Base-by-base conservation (phyloP, 352 stramenopile species). In the Pythium sukuiense region DNA sequence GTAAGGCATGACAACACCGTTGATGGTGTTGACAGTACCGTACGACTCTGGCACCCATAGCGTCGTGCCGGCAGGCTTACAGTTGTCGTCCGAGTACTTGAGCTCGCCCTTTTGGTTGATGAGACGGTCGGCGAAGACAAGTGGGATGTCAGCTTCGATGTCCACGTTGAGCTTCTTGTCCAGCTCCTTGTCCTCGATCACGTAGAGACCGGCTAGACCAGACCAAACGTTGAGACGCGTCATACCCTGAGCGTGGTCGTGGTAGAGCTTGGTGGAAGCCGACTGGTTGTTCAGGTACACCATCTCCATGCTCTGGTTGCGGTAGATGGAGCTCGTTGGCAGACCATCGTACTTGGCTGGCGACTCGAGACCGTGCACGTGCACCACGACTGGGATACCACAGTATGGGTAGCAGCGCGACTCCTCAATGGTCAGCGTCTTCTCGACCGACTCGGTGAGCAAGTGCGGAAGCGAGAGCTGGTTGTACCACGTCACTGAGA, bases 241-340 rank as follows among this genome's bases (percentile, higher is more conserved):
- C 30, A 92, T 71, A 0, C 83, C 81, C 27, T 86, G 85, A 13
- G 81, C 79, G 62, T 92, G 83, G 68, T 91, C 81, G 62, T 91
- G 83, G 67, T 91, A 91, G 14, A 91, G 55, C 62, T 89, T 89
- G 46, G 83, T 89, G 7, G 79, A 73, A 3, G 77, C 73, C 46
- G 83, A 88, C 70, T 89, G 83, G 57, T 81, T 87, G 81, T 91
- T 91, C 29, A 81, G 61, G 68, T 91, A 89, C 2, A 74, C 53
- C 49, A 80, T 77, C 20, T 72, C 71, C 48, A 75, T 74, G 26
- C 66, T 84, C 65, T 89, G 83, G 75, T 91, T 91, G 56, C 71
- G 61, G 77, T 89, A 91, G 64, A 89, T 81, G 29, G 83, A 82
- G 55, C 73, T 68, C 39, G 64, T 61, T 26, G 83, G 83, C 16